Evolutionary conservation across 345 rosid genomes (phyloP), one percentile per base, ranked within the genome.

Genomic region (Carallia brachiata): DNA sequence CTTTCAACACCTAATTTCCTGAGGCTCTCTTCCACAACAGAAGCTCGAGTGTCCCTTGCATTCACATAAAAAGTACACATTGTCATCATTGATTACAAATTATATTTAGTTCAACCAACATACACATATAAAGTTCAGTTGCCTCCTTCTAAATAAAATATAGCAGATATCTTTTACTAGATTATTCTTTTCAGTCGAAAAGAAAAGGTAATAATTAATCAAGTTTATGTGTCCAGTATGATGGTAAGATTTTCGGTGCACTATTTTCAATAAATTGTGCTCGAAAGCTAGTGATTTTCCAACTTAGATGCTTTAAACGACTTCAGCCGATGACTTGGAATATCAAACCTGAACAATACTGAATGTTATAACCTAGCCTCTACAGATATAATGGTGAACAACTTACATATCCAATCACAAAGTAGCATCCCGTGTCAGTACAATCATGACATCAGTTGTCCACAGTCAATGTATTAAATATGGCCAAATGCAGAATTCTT

Each of bases 1-100:
- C 90, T 96, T 77, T 96, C 99, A 65, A 92, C 96, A 16, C 98
- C 99, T 67, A 96, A 68, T 82, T 96, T 96, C 75, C 73, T 68
- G 5, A 96, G 91, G 81, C 92, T 96, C 75, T 95, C 92, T 69
- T 92, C 99, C 89, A 93, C 72, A 70, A 84, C 91, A 27, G 93
- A 79, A 79, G 93, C 90, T 75, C 98, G 96, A 23, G 83, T 84
- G 59, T 91, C 97, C 89, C 98, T 93, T 66, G 39, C 68, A 70
- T 61, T 39, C 68, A 40, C 15, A n/a, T n/a, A 58, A 76, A 63
- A 52, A 63, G 17, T 54, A 52, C 5, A 36, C 3, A 66, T 55
- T 39, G 44, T 37, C 65, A 68, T 67, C 44, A 27, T 27, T 36
- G 39, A 52, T 62, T 27, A 18, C 28, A 67, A 53, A 67, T 36